Evolutionary conservation across 2,329 filamentous ascomycete species (phyloP).

Genomic region (Aspergillus arachidicola): DNA sequence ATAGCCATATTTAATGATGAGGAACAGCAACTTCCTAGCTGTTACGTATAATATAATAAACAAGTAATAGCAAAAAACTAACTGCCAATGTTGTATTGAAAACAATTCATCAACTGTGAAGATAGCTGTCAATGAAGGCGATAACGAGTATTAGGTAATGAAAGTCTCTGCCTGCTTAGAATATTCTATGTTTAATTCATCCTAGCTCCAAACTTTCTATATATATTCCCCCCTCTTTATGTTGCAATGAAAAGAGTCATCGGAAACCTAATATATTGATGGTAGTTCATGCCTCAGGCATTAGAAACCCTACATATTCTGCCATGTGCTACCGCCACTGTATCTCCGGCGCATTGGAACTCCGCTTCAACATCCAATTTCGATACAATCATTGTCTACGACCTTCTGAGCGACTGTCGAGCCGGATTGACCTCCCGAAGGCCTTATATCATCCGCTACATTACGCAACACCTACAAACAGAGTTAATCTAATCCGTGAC

Average conservation of each 20-base stretch:
- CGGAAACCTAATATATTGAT: not conserved
- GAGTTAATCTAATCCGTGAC: not conserved
- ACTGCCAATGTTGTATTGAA: not conserved
- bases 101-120: not conserved
- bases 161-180: not conserved
- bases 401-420: not conserved
- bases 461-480: not conserved
- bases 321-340: constrained; percentile 7
- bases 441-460: not conserved
- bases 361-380: constrained; percentile 11
- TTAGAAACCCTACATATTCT: not conserved
- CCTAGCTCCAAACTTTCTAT: not conserved
- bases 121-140: not conserved
- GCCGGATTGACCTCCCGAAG: not conserved
- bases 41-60: not conserved
- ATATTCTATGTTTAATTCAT: not conserved
- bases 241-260: not conserved
- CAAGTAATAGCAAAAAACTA: not conserved
- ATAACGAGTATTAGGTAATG: not conserved
- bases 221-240: not conserved
- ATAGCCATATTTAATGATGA: not conserved
- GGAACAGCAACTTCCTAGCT: not conserved
- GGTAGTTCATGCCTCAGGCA: constrained; percentile 1
- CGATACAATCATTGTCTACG: constrained; percentile 7
- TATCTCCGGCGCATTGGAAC: constrained; percentile 16